Conservation (phyloP, 2,329 filamentous ascomycete genomes). For the Cytospora piceae region DNA sequence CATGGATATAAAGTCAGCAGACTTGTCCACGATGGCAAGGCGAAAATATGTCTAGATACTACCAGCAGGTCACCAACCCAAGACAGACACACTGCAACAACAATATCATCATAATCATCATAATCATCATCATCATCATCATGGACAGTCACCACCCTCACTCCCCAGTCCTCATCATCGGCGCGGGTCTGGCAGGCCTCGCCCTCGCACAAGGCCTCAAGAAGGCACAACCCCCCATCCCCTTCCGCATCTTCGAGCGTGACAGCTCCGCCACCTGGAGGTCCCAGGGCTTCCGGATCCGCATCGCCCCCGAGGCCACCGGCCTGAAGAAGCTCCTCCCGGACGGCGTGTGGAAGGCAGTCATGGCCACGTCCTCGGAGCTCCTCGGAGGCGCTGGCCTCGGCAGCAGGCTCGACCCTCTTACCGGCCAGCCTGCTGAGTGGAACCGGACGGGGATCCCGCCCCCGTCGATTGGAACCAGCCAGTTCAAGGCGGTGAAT, state of each 20-base stretch:
- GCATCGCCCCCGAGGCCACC: conserved; percentile 3
- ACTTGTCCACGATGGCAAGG: background rate
- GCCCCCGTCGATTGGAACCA: background rate
- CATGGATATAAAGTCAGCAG: background rate
- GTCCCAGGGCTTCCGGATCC: conserved; percentile 14
- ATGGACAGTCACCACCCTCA: background rate
- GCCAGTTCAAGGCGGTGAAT: conserved; percentile 27
- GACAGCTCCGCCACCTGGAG: background rate
- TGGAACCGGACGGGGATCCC: background rate
- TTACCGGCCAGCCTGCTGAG: too few species aligned
- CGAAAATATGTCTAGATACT: background rate
- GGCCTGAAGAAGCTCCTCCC: background rate
- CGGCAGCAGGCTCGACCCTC: too few species aligned
- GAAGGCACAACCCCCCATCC: background rate
- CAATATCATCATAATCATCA: too few species aligned
- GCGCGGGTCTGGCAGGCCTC: conserved; percentile 15
- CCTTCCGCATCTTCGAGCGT: conserved; percentile 16
- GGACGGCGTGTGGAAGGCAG: background rate
- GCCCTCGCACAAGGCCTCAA: conserved; percentile 7
- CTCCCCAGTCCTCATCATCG: conserved; percentile 16
- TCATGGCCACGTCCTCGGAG: conserved; percentile 1
- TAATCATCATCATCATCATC: too few species aligned
- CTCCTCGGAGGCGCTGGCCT: too few species aligned
- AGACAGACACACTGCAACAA: too few species aligned
- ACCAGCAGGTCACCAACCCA: background rate